Conservation (phyloP, 495 filamentous ascomycete genomes). For the Emericellopsis terricola region DNA sequence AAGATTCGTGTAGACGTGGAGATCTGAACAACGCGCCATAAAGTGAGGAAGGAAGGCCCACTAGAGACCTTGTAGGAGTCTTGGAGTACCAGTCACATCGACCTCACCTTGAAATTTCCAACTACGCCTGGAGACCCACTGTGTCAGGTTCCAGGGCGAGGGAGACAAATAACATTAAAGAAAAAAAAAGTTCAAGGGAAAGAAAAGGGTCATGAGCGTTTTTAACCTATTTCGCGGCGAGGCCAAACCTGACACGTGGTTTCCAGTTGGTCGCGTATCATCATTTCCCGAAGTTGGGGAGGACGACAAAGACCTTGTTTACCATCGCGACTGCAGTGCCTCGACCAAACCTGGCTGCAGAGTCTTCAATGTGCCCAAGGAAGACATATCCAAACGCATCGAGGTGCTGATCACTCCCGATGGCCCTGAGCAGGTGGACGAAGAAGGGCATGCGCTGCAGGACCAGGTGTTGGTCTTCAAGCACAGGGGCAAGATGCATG, state of each 20-base stretch:
- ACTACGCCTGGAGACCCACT: too few relatives aligned
- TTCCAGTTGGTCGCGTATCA: constrained; percentile 27
- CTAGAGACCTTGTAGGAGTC: too few relatives aligned
- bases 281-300: constrained; percentile 29
- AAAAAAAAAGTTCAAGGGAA: too few relatives aligned
- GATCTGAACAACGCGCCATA: too few relatives aligned
- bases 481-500: constrained; percentile 37
- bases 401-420: constrained; percentile 10
- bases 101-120: too few relatives aligned
- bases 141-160: too few relatives aligned
- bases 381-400: constrained; percentile 19
- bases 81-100: too few relatives aligned
- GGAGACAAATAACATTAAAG: too few relatives aligned
- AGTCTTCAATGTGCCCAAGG: constrained; percentile 31
- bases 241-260: constrained; percentile 19
- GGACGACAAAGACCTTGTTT: constrained; percentile 15
- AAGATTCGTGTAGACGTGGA: too few relatives aligned
- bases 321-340: constrained; percentile 9
- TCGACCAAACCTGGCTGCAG: constrained; percentile 29
- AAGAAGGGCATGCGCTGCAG: constrained; percentile 20
- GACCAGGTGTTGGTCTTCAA: constrained; percentile 42
- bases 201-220: too few relatives aligned
- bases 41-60: too few relatives aligned
- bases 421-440: constrained; percentile 8
- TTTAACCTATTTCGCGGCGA: constrained; percentile 12